Evolutionary conservation across 257 asterid species (phyloP), one percentile per base, ranked within the genome.

Genomic region (Solanum paucissectum): DNA sequence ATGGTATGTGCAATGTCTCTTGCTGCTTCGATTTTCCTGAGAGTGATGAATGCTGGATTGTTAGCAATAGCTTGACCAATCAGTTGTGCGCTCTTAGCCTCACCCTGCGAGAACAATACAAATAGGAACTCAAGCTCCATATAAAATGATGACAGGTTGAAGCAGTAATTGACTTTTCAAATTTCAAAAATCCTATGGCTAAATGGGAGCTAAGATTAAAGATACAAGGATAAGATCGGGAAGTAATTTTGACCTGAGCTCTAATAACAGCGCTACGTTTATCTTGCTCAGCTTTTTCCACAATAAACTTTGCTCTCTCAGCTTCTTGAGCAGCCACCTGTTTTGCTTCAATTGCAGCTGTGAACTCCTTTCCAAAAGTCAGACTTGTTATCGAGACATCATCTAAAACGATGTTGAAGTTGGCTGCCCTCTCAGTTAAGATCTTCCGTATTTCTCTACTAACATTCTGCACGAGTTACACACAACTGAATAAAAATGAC

Each of bases 301-400:
- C 99, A 12, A 96, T 96, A 20, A 94, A 96, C 90, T 96, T 96
- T 49, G 99, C 99, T 91, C 99, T 94, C 91, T 96, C 99, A 46
- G 98, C 98, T 89, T 96, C 98, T 90, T 95, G 98, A 36, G 99
- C 99, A 87, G 98, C 98, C 20, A 96, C 98, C 90, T 95, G 99
- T 69, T 96, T 96, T 87, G 98, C 99, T 95, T 96, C 99, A 87
- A 96, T 95, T 87, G 99, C 98, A 88, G 98, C 95, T n/a, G 98
- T 94, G 89, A 95, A 96, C 88, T 96, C 99, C 90, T 40, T 94
- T 38, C 99, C 98, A 74, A 95, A 96, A 82, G 98, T 95, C 90
- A 96, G 91, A 88, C 89, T 91, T 46, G 98, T 96, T 37, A 96
- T 96, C 46, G 99, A 95, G 77, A 95, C 99, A 90, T 96, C 99